These are phyloP conservation scores for Pichia cabralensis DNA, from an alignment of 805 yeast species.

Conservation along the genomic window DNA sequence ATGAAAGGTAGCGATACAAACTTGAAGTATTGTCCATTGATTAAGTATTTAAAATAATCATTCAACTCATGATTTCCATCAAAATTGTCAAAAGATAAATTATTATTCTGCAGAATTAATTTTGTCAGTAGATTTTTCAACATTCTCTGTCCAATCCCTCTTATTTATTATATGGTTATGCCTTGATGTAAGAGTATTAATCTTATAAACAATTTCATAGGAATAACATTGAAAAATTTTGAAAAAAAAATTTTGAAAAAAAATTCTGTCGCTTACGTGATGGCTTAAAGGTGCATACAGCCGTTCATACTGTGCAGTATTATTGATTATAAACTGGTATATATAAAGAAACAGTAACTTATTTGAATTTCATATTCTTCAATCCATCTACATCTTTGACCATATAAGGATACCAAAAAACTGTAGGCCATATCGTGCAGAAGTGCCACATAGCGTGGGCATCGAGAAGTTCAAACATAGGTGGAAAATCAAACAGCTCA, in stretches of 20 bases:
- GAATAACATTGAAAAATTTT: too few species aligned
- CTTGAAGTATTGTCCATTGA: slow-evolving; percentile 23
- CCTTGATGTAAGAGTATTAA: too few species aligned
- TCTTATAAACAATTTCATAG: too few species aligned
- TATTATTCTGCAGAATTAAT: slow-evolving; percentile 13
- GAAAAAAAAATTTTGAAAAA: too few species aligned
- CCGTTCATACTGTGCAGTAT: too few species aligned
- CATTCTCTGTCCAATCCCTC: too few species aligned
- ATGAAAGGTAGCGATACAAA: too few species aligned
- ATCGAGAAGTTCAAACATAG: slow-evolving; percentile 58
- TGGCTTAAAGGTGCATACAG: too few species aligned
- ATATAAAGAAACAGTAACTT: background rate
- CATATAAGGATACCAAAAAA: slow-evolving; percentile 60
- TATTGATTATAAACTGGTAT: too few species aligned
- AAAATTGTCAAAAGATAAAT: slow-evolving; percentile 1
- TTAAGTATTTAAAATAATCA: slow-evolving; percentile 5
- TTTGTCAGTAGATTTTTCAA: too few species aligned
- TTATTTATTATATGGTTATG: too few species aligned
- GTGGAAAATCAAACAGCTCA: slow-evolving; percentile 86
- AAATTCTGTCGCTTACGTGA: too few species aligned
- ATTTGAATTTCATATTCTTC: slow-evolving; percentile 21
- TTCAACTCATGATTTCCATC: background rate
- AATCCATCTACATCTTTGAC: slow-evolving; percentile 32
- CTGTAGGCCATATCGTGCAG: slow-evolving; percentile 74
- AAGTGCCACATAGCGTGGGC: slow-evolving; percentile 95